Evolutionary conservation across 345 rosid species (phyloP).

Genomic region (Abelmoschus esculentus): DNA sequence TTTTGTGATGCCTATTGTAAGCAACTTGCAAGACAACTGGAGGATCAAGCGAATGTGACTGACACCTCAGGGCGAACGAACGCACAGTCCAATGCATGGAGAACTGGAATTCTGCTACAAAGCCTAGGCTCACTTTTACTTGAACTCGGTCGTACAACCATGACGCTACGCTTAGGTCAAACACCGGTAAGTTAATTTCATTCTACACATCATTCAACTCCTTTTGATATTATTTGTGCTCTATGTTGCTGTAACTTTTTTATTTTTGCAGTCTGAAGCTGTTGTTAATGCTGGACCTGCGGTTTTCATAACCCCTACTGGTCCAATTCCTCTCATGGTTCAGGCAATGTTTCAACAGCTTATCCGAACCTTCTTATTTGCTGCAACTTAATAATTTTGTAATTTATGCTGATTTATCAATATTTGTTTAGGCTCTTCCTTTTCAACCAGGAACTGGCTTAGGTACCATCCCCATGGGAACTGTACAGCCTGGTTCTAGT

Average conservation of each 20-base stretch:
- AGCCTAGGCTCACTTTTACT: conserved; percentile 67
- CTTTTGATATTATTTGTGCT: background rate
- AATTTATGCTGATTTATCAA: conserved; percentile 19
- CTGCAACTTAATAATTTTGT: background rate
- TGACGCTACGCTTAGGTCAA: conserved; percentile 68
- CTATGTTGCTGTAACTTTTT: background rate
- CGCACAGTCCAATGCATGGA: conserved; percentile 40
- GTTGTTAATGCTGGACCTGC: conserved; percentile 80
- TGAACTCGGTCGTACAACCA: conserved; percentile 72
- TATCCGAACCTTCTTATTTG: background rate
- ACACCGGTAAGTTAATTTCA: conserved; percentile 40
- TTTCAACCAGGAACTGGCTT: conserved; percentile 53
- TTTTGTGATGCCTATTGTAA: conserved; percentile 19
- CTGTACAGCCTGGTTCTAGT: conserved; percentile 44
- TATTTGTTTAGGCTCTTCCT: conserved; percentile 52
- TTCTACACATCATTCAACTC: background rate
- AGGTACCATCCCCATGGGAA: conserved; percentile 41
- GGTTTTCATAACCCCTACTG: conserved; percentile 53
- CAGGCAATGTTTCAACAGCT: conserved; percentile 37
- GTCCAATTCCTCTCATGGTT: conserved; percentile 71
- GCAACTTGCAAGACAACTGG: conserved; percentile 51
- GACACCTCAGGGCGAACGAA: conserved; percentile 29
- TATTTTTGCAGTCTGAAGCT: conserved; percentile 52
- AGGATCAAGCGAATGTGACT: conserved; percentile 41
- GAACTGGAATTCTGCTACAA: conserved; percentile 43